Evolutionary conservation across 768 basidiomycete genomes (phyloP), one percentile per base, ranked within the genome.

Genomic region (Cystofilobasidium ferigula): DNA sequence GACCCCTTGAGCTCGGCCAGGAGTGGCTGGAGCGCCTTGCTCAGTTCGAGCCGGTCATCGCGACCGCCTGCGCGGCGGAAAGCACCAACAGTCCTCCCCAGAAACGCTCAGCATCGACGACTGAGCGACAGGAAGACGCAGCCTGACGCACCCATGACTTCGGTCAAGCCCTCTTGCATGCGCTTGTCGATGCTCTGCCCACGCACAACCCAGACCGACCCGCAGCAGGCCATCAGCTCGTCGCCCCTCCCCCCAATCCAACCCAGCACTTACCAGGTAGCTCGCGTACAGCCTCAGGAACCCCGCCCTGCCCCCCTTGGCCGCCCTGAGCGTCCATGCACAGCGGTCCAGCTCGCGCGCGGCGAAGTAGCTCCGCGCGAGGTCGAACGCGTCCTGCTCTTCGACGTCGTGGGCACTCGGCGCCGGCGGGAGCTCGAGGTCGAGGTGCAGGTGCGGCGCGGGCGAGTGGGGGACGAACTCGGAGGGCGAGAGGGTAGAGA

Each of bases 181-280:
- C 67, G 43, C 48, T 58, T 68, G 38, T 68, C 67, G n/a, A 61
- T 56, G 40, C 56, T 63, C 67, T 68, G 43, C 22, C 4, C 26
- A 3, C 14, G 26, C 22, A 20, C 20, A 45, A 18, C 28, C 24
- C n/a, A 9, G 12, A 14, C 28, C 18, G 9, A 28, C 28, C 34
- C 1, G 7, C 22, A 22, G n/a, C n/a, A 57, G 56, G 18, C 24
- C 57, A 22, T 24, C 5, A 6, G 28, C 28, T 10, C 38, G 5
- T 20, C 24, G n/a, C n/a, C n/a, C n/a, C n/a, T n/a, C n/a, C n/a
- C n/a, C n/a, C n/a, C n/a, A n/a, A n/a, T n/a, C n/a, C n/a, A n/a
- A n/a, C n/a, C n/a, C n/a, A n/a, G n/a, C n/a, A 80, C 86, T 80
- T 74, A 95, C 95, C 75, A 99, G 79, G 74, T 86, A 98, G 69